Conservation (phyloP, 345 rosid species). For the Rhodamnia rubescens region DNA sequence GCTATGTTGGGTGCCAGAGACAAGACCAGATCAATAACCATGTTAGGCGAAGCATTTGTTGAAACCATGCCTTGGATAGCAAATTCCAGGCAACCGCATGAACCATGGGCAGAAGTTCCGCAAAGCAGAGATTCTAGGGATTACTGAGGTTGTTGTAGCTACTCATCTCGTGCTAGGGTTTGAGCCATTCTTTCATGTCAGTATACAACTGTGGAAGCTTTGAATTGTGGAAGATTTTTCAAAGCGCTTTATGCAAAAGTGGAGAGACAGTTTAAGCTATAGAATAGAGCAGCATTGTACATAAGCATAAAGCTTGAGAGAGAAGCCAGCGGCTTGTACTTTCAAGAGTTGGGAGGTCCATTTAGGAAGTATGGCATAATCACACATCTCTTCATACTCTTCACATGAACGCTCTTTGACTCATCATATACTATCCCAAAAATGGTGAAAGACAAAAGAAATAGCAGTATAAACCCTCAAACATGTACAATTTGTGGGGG, state of each 20-base stretch:
- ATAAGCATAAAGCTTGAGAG: not conserved
- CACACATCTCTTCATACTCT: not conserved
- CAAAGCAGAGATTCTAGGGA: not conserved
- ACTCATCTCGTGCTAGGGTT: not conserved
- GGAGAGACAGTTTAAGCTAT: not conserved
- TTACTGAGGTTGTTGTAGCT: not conserved
- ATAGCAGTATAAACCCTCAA: not conserved
- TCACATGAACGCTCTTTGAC: not conserved
- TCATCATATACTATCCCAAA: not conserved
- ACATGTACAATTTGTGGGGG: not conserved
- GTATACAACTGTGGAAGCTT: not conserved
- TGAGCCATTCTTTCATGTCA: slow-evolving; percentile 1
- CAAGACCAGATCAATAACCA: not conserved
- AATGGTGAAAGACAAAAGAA: not conserved
- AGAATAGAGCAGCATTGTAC: not conserved
- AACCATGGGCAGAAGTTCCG: not conserved
- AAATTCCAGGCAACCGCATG: not conserved
- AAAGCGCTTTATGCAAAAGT: not conserved
- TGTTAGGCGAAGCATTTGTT: not conserved
- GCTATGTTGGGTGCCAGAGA: not conserved
- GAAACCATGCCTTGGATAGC: not conserved
- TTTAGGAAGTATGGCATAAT: not conserved
- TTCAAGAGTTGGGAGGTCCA: not conserved
- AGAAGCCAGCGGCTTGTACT: not conserved
- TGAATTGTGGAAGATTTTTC: not conserved